These are phyloP conservation scores for Hypoxylon intermedium DNA, from an alignment of 495 filamentous ascomycete species.

Conservation along the genomic window DNA sequence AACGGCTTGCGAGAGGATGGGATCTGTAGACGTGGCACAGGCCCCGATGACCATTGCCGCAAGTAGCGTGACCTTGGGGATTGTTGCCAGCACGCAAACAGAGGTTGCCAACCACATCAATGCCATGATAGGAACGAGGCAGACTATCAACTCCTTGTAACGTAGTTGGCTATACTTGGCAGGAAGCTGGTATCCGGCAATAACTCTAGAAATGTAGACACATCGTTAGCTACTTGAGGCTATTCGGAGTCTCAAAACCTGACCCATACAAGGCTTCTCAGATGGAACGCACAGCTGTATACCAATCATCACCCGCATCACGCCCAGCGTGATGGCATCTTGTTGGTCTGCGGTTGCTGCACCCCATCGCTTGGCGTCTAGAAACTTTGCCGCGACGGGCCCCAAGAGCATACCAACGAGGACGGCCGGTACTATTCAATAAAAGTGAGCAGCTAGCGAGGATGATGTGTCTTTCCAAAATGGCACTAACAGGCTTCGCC, in stretches of 20 bases:
- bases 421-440: slow-evolving; percentile 57
- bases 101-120: slow-evolving; percentile 83
- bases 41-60: slow-evolving; percentile 66
- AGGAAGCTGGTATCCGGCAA: slow-evolving; percentile 86
- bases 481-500: slow-evolving; percentile 61
- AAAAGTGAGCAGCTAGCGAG: slow-evolving; percentile 2
- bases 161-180: slow-evolving; percentile 77
- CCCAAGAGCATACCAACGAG: slow-evolving; percentile 57
- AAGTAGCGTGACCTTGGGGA: slow-evolving; percentile 60
- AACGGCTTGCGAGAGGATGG: slow-evolving; percentile 65
- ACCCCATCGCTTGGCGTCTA: slow-evolving; percentile 56
- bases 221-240: slow-evolving; percentile 44
- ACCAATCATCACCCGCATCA: slow-evolving; percentile 62
- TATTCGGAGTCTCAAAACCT: slow-evolving; percentile 33
- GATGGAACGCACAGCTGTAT: slow-evolving; percentile 53
- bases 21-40: slow-evolving; percentile 68
- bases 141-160: slow-evolving; percentile 74
- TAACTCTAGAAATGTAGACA: slow-evolving; percentile 53
- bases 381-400: slow-evolving; percentile 56
- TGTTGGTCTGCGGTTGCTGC: slow-evolving; percentile 46
- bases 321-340: slow-evolving; percentile 55
- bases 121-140: slow-evolving; percentile 88
- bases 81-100: slow-evolving; percentile 73
- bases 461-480: neutral
- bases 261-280: slow-evolving; percentile 49